These are phyloP conservation scores for Pseudogymnoascus sp. DNA, from an alignment of 2,329 filamentous ascomycete species.

Conservation along the genomic window DNA sequence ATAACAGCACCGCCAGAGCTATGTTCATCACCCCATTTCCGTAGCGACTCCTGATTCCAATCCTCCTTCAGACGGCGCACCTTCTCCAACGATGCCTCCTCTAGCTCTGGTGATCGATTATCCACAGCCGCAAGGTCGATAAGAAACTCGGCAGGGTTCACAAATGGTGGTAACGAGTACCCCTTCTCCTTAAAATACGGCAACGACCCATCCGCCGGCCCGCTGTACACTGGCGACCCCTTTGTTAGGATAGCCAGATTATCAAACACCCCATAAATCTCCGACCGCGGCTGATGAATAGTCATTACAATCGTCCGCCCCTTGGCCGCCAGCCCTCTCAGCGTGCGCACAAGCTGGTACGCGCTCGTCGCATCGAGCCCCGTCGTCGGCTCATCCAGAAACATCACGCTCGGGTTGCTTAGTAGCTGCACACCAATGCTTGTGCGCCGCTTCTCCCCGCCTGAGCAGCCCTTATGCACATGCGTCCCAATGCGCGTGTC, in stretches of 20 bases:
- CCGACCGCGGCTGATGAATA: constrained; percentile 69
- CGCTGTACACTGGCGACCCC: constrained; percentile 61
- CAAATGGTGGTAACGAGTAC: constrained; percentile 57
- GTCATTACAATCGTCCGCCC: constrained; percentile 65
- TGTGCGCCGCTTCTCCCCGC: constrained; percentile 67
- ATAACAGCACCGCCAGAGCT: not conserved
- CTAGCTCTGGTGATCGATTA: constrained; percentile 58
- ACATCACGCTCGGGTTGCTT: constrained; percentile 69
- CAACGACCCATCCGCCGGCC: constrained; percentile 47
- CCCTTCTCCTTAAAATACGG: constrained; percentile 55
- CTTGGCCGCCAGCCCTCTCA: constrained; percentile 58
- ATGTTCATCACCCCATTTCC: constrained; percentile 14
- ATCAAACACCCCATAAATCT: constrained; percentile 73
- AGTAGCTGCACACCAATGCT: constrained; percentile 72
- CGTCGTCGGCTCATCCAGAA: constrained; percentile 72
- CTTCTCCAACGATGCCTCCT: constrained; percentile 47
- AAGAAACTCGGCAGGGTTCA: constrained; percentile 69
- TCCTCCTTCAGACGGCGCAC: constrained; percentile 52
- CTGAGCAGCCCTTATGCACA: constrained; percentile 66
- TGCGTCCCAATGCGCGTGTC: constrained; percentile 64
- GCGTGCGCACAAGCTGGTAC: constrained; percentile 60
- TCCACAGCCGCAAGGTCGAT: constrained; percentile 69
- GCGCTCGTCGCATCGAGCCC: constrained; percentile 70
- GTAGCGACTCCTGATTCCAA: constrained; percentile 41
- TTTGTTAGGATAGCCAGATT: constrained; percentile 59